Evolutionary conservation across 106 monocot genomes (phyloP), one percentile per base, ranked within the genome.

Genomic region (Amphibolis antarctica): DNA sequence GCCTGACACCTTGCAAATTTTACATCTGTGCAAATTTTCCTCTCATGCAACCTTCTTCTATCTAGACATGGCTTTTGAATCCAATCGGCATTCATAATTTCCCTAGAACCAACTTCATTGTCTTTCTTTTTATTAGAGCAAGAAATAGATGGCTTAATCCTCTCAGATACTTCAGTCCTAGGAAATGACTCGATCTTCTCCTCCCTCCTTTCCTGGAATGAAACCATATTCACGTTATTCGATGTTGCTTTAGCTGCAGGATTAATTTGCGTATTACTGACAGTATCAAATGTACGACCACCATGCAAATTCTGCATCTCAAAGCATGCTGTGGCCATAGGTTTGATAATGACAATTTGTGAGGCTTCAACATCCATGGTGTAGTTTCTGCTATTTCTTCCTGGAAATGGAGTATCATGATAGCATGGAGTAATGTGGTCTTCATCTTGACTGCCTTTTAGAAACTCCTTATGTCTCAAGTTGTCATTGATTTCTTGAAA

Each of bases 401-500:
- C 11, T 23, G 13, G 5, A 20, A 28, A 49, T 44, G 61, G 43
- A 28, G 17, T 14, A 61, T 30, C 28, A 30, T 23, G 42, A 42
- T 22, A 58, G 28, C 48, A 17, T 29, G 24, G 11, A 23, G 21
- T 26, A 65, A 53, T 60, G 6, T 13, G n/a, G 3, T 65, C 67
- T 55, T 73, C 71, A 51, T 5, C 53, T 29, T 56, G 63, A 0
- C 10, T 25, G 22, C 22, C 50, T 59, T 68, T 79, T 66, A 86
- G 51, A 64, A 80, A 28, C 20, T 75, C 77, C 55, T 86, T 82
- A 21, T 62, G 60, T 58, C 76, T 69, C 76, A 86, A 71, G 7
- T 60, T 60, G 15, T 83, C 79, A 13, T 83, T 66, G 44, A 87
- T 69, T 28, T 83, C 80, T 24, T 77, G 43, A n/a, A 87, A 44